A percentile compares a stretch with the other conserved stretches of the same genome.
Conservation (phyloP, 164 flowering plant genomes). For the Umbilicus rupestris region DNA sequence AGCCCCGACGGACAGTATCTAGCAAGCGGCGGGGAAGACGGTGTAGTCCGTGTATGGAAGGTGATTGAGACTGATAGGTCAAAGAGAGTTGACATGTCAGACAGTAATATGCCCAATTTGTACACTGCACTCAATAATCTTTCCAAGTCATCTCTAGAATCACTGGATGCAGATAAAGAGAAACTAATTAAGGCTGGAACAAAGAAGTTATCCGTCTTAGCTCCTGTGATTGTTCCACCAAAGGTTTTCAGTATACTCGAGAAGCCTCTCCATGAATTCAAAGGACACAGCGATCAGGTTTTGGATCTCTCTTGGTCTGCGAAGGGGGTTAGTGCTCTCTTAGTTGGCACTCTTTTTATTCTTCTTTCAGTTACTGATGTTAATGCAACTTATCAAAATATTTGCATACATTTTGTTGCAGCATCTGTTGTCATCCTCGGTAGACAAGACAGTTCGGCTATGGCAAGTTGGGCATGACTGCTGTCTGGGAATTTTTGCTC, state of each 20-base stretch:
- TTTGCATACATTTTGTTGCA: slow-evolving; percentile 17
- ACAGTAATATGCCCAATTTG: slow-evolving; percentile 38
- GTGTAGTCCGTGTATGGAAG: slow-evolving; percentile 66
- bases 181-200: slow-evolving; percentile 19
- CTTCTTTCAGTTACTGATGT: background rate
- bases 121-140: slow-evolving; percentile 35
- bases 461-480: slow-evolving; percentile 48
- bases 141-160: slow-evolving; percentile 24
- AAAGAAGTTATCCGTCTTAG: slow-evolving; percentile 35
- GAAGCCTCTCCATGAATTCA: slow-evolving; percentile 62
- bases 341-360: background rate
- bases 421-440: slow-evolving; percentile 61
- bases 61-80: slow-evolving; percentile 48
- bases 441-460: slow-evolving; percentile 69
- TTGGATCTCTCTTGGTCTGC: slow-evolving; percentile 81
- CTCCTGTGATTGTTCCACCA: slow-evolving; percentile 57
- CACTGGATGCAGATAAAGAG: slow-evolving; percentile 33
- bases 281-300: slow-evolving; percentile 63
- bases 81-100: slow-evolving; percentile 23
- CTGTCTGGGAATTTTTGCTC: slow-evolving; percentile 52
- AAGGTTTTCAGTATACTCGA: slow-evolving; percentile 45
- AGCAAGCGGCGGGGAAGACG: slow-evolving; percentile 81
- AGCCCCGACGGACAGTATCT: slow-evolving; percentile 60
- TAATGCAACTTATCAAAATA: background rate
- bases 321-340: slow-evolving; percentile 41